Evolutionary conservation across 495 filamentous ascomycete genomes (phyloP).

Genomic region (Monascus purpureus): DNA sequence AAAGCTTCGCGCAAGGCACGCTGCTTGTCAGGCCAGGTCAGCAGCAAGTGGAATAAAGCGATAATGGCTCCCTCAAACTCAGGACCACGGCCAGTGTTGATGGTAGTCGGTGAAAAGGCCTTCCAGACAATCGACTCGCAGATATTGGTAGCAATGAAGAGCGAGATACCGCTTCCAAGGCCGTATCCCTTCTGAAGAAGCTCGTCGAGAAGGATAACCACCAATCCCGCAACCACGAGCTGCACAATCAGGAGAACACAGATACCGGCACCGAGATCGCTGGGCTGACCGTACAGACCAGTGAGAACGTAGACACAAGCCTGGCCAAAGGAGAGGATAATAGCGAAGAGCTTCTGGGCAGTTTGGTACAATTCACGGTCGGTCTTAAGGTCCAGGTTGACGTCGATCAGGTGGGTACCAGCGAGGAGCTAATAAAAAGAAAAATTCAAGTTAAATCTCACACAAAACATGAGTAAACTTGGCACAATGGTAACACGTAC

Average conservation of each 20-base stretch:
- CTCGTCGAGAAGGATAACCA: conserved; percentile 98
- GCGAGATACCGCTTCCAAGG: conserved; percentile 92
- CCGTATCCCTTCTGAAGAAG: conserved; percentile 99
- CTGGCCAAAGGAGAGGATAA: conserved; percentile 94
- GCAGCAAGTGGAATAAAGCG: conserved; percentile 91
- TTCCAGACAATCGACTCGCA: conserved; percentile 99
- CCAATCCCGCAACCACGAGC: conserved; percentile 88
- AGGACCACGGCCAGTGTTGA: conserved; percentile 97
- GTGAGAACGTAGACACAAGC: conserved; percentile 94
- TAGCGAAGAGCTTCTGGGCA: conserved; percentile 97
- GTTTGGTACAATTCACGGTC: conserved; percentile 99
- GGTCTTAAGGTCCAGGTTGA: conserved; percentile 98
- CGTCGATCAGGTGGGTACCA: conserved; percentile 98
- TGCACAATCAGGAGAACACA: conserved; percentile 96
- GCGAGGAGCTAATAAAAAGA: conserved; percentile 54
- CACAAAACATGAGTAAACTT: conserved; percentile 1
- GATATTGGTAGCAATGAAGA: conserved; percentile 99
- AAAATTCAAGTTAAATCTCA: conserved; percentile 6
- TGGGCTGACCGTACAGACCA: conserved; percentile 92
- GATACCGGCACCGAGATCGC: conserved; percentile 92
- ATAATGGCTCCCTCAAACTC: conserved; percentile 99
- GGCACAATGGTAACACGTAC: conserved; percentile 18
- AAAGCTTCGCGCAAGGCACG: conserved; percentile 94
- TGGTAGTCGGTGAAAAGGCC: conserved; percentile 96
- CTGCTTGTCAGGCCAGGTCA: conserved; percentile 98